These are phyloP conservation scores for Cymodocea nodosa DNA, from an alignment of 116 monocot species.

Conservation along the genomic window DNA sequence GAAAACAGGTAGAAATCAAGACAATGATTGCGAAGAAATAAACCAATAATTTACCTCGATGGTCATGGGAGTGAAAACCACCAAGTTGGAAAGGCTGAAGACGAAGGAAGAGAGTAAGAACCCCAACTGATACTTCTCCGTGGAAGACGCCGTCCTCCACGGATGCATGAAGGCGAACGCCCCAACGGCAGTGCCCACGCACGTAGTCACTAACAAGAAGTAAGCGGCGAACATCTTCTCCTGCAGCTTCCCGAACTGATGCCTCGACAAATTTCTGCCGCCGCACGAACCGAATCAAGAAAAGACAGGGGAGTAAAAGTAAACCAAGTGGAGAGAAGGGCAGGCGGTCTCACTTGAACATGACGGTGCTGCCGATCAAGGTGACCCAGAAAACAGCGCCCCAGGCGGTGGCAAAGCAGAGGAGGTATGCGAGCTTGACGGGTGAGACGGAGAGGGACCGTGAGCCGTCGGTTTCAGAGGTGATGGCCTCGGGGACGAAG, in stretches of 20 bases:
- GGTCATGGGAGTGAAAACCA: conserved; percentile 97
- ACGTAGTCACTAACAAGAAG: conserved; percentile 46
- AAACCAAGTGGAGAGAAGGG: neutral
- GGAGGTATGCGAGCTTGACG: conserved; percentile 71
- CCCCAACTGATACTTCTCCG: conserved; percentile 82
- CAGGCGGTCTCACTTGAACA: conserved; percentile 64
- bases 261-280: conserved; percentile 78
- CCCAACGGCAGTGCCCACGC: conserved; percentile 45
- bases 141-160: conserved; percentile 49
- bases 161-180: conserved; percentile 83
- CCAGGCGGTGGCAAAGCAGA: conserved; percentile 77
- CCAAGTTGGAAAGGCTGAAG: conserved; percentile 70
- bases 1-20: neutral
- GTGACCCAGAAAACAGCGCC: conserved; percentile 97
- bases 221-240: conserved; percentile 96
- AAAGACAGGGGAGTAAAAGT: neutral
- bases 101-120: conserved; percentile 77
- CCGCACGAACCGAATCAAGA: conserved; percentile 1
- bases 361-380: conserved; percentile 98
- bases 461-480: conserved; percentile 20
- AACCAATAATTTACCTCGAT: conserved; percentile 44
- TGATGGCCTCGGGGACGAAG: conserved; percentile 57
- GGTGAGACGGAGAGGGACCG: conserved; percentile 24
- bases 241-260: conserved; percentile 88
- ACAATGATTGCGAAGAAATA: neutral